phyloP scores from a whole-genome alignment of 148 eudicot species.

The Rhododendron ferrugineum region DNA sequence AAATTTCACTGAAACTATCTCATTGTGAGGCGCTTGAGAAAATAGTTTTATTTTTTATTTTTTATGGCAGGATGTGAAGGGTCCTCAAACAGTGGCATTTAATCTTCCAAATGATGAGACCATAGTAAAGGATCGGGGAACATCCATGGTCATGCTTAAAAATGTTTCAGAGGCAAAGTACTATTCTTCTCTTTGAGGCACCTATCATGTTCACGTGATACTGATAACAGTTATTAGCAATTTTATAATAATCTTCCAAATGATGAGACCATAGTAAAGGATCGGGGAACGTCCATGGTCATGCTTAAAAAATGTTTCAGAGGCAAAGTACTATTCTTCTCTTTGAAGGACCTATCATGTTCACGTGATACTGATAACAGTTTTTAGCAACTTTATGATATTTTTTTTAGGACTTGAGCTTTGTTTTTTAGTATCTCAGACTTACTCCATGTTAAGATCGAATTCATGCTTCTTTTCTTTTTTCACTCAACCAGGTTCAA shows the following conservation, averaged over 20 bases:
- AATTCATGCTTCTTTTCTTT: background rate
- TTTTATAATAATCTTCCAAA: constrained; percentile 80
- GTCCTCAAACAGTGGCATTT: constrained; percentile 97
- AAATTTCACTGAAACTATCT: background rate
- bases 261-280: constrained; percentile 94
- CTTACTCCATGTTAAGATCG: constrained; percentile 4
- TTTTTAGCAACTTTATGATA: background rate
- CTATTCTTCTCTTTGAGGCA: constrained; percentile 17
- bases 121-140: constrained; percentile 90
- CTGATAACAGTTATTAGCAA: background rate
- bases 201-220: background rate
- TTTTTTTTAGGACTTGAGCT: background rate
- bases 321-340: constrained; percentile 72
- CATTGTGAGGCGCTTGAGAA: constrained; percentile 1
- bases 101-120: constrained; percentile 98
- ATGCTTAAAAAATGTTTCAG: constrained; percentile 95
- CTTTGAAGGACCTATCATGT: constrained; percentile 5
- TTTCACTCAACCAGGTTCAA: constrained; percentile 56
- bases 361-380: background rate
- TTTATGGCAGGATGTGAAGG: constrained; percentile 79
- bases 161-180: constrained; percentile 99
- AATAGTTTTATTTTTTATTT: background rate
- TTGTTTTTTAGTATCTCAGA: constrained; percentile 3
- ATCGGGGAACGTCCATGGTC: constrained; percentile 96
- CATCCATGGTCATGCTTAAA: constrained; percentile 98